A percentile compares a stretch with the other conserved stretches of the same genome.
phyloP scores from a whole-genome alignment of 345 rosid species.

The Citrus cavaleriei region DNA sequence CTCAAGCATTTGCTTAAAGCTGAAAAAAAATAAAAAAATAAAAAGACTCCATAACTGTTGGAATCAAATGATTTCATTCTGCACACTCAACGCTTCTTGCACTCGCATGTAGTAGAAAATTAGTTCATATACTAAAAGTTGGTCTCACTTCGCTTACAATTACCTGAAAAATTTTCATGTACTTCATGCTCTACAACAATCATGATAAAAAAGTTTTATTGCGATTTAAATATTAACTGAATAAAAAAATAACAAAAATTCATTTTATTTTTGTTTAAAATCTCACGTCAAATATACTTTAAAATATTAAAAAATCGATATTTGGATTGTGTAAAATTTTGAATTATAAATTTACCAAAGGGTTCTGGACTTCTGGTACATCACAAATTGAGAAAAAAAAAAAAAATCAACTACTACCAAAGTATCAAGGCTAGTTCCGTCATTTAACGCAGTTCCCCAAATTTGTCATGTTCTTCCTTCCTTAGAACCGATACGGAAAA shows the following conservation, averaged over 20 bases:
- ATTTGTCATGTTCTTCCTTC: not conserved
- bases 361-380: not conserved
- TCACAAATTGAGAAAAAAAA: not conserved
- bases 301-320: too few species aligned
- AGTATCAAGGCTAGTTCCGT: not conserved
- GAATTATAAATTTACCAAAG: not conserved
- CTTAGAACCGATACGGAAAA: not conserved
- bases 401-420: not conserved
- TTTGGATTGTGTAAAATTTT: too few species aligned
- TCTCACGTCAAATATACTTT: too few species aligned
- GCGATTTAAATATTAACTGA: too few species aligned
- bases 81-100: not conserved
- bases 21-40: not conserved
- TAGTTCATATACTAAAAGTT: too few species aligned
- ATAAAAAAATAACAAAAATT: too few species aligned
- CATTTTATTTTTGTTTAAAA: too few species aligned
- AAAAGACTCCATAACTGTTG: slow-evolving; percentile 19
- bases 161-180: too few species aligned
- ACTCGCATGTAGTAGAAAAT: not conserved
- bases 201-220: too few species aligned
- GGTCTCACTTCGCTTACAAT: too few species aligned
- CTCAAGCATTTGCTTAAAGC: slow-evolving; percentile 17
- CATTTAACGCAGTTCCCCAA: not conserved
- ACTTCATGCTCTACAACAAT: not conserved
- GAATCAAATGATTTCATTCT: not conserved